Percentiles rank a stretch among this genome's conserved stretches.
These are phyloP conservation scores for Tubosaeta sp. DNA, from an alignment of 768 basidiomycete species.

Conservation along the genomic window DNA sequence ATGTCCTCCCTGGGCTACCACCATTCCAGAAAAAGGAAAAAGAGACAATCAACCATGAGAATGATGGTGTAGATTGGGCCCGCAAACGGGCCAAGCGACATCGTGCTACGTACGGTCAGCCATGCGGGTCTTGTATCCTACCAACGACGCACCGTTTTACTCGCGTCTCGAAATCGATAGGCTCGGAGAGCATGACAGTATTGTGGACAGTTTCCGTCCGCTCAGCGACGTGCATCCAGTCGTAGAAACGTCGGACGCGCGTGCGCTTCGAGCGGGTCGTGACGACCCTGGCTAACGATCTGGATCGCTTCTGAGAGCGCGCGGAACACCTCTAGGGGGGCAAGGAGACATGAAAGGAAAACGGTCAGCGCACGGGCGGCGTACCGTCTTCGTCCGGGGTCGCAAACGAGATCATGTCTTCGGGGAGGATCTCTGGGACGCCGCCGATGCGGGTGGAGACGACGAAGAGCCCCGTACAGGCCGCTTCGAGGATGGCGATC, in stretches of 20 bases:
- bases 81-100: constrained; percentile 72
- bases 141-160: constrained; percentile 56
- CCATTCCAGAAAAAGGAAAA: constrained; percentile 66
- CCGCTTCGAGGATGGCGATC: constrained; percentile 96
- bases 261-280: constrained; percentile 76
- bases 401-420: constrained; percentile 94
- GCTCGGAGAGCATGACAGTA: constrained; percentile 54
- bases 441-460: constrained; percentile 94
- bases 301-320: constrained; percentile 78
- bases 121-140: background rate
- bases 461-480: constrained; percentile 89
- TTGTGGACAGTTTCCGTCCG: constrained; percentile 85
- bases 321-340: constrained; percentile 71
- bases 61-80: constrained; percentile 89
- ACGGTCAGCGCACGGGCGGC: constrained; percentile 15
- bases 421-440: constrained; percentile 89
- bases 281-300: constrained; percentile 59
- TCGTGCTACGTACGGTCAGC: constrained; percentile 46
- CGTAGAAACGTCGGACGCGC: constrained; percentile 80
- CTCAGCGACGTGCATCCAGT: constrained; percentile 74
- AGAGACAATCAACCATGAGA: constrained; percentile 71
- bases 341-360: background rate
- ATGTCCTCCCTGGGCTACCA: constrained; percentile 73
- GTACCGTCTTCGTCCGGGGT: constrained; percentile 90
- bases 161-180: constrained; percentile 72